Conservation (phyloP, 805 yeast genomes). For the Kuraishia hungarica region DNA sequence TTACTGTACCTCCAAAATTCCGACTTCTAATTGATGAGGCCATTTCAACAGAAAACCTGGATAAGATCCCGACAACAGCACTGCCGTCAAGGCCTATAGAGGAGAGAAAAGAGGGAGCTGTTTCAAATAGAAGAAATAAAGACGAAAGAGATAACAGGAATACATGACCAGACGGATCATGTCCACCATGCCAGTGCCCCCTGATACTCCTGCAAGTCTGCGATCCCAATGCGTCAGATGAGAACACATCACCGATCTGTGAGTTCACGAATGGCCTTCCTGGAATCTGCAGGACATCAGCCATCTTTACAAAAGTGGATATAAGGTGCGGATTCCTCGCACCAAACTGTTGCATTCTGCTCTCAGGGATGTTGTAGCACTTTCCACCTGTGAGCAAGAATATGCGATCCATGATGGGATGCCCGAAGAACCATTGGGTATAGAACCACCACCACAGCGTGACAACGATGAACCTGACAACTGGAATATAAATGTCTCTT, state of each 20-base stretch:
- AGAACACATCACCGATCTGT: not conserved
- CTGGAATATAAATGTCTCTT: conserved; percentile 8
- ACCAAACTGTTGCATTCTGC: not conserved
- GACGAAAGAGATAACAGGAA: conserved; percentile 66
- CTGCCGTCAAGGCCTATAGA: not conserved
- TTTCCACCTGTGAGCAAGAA: conserved; percentile 76
- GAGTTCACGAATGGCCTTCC: not conserved
- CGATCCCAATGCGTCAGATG: conserved; percentile 18
- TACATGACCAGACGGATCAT: conserved; percentile 94
- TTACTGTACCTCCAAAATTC: not conserved
- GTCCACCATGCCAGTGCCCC: conserved; percentile 78
- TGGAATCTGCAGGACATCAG: not conserved
- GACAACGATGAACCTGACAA: conserved; percentile 38
- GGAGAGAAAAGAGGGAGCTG: conserved; percentile 16
- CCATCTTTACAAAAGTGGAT: not conserved
- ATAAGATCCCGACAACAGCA: not conserved
- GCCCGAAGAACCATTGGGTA: conserved; percentile 81
- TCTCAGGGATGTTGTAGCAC: conserved; percentile 18
- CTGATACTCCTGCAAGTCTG: conserved; percentile 46
- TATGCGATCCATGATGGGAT: conserved; percentile 83
- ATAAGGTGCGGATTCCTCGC: not conserved
- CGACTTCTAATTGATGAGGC: not conserved
- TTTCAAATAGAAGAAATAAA: conserved; percentile 58
- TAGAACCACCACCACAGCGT: conserved; percentile 81
- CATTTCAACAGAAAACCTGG: not conserved